Conservation (phyloP, 2,329 filamentous ascomycete species). For the Colletotrichum limetticola region DNA sequence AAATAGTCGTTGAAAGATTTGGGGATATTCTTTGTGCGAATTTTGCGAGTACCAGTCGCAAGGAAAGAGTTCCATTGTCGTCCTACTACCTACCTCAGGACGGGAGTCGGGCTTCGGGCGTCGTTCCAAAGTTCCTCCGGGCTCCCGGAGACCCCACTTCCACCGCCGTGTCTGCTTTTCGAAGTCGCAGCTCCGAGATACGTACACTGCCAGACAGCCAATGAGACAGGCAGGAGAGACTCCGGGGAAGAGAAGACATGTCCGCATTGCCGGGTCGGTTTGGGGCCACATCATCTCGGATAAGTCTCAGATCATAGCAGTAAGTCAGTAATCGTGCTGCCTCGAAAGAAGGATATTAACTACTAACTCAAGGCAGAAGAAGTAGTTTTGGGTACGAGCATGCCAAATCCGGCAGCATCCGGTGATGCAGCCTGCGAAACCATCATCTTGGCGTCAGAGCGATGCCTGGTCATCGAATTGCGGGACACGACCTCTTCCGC, state of each 20-base stretch:
- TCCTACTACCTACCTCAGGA: background rate
- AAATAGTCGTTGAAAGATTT: background rate
- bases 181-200: background rate
- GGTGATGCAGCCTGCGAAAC: background rate
- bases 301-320: too few species aligned
- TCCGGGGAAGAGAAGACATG: background rate
- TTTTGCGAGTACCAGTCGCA: too few species aligned
- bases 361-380: background rate
- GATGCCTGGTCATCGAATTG: background rate
- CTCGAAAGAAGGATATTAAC: background rate
- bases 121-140: background rate
- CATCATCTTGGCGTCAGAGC: background rate
- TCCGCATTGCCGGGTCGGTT: background rate
- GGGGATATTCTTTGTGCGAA: background rate
- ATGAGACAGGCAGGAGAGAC: background rate
- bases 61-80: background rate
- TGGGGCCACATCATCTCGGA: background rate
- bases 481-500: too few species aligned
- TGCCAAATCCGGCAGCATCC: background rate
- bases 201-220: background rate
- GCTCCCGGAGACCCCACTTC: background rate
- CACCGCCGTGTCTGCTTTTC: background rate
- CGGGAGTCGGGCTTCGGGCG: background rate
- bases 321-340: background rate
- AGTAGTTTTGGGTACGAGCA: background rate